Percentiles rank a stretch among this genome's conserved stretches.
These are phyloP conservation scores for Hymenotorrendiella dingleyae DNA, from an alignment of 2,329 filamentous ascomycete genomes.

Conservation along the genomic window DNA sequence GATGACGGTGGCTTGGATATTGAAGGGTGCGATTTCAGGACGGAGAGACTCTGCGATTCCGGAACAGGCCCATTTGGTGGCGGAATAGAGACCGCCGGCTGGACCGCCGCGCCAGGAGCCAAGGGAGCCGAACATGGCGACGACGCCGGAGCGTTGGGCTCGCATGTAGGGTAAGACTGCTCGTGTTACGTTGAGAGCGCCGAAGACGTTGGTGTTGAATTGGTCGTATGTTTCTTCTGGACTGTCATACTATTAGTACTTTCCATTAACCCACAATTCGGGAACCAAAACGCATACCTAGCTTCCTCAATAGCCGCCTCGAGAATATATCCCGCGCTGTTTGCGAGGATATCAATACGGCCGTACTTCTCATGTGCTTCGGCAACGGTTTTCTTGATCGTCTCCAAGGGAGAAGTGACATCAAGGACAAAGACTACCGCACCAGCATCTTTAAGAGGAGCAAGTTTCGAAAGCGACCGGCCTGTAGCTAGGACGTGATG, in stretches of 20 bases:
- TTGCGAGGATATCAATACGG: conserved; percentile 39
- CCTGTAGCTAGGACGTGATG: conserved; percentile 43
- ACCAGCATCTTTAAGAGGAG: conserved; percentile 31
- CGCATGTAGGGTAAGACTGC: conserved; percentile 43
- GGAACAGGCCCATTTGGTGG: conserved; percentile 40
- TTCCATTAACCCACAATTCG: conserved; percentile 23
- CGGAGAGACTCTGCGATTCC: conserved; percentile 38
- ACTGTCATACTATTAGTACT: conserved; percentile 19
- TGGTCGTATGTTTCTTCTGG: conserved; percentile 35
- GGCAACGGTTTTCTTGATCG: conserved; percentile 33
- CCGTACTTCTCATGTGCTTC: conserved; percentile 36
- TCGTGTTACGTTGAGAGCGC: conserved; percentile 41
- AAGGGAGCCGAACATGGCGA: conserved; percentile 43
- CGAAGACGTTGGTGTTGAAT: conserved; percentile 51
- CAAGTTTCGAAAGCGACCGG: conserved; percentile 34
- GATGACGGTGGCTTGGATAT: conserved; percentile 39
- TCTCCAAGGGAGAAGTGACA: conserved; percentile 32
- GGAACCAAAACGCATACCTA: conserved; percentile 31
- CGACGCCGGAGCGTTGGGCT: conserved; percentile 34
- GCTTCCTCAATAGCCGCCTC: conserved; percentile 40
- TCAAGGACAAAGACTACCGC: conserved; percentile 35
- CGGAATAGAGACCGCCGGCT: conserved; percentile 38
- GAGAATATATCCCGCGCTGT: conserved; percentile 39
- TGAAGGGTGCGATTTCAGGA: conserved; percentile 38
- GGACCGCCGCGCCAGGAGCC: conserved; percentile 36